phyloP scores from a whole-genome alignment of 1,284 basidiomycete genomes.

The Sutorius eximius region DNA sequence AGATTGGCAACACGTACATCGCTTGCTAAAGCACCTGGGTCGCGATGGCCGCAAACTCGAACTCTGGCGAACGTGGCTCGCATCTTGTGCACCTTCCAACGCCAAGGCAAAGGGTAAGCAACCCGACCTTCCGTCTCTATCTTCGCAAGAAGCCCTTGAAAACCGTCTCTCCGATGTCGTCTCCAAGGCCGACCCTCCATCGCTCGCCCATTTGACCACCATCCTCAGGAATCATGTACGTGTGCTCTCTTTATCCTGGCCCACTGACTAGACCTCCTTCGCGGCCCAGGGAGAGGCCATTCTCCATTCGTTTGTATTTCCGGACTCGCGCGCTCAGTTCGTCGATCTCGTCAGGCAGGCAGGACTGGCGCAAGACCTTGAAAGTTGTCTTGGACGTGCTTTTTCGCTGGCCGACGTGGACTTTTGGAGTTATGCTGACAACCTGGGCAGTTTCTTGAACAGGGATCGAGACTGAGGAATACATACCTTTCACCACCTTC shows the following conservation, averaged over 20 bases:
- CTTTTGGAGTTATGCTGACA: slow-evolving; percentile 53
- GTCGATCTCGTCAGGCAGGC: slow-evolving; percentile 49
- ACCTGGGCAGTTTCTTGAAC: slow-evolving; percentile 7
- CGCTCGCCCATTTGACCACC: slow-evolving; percentile 45
- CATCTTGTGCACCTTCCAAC: slow-evolving; percentile 22
- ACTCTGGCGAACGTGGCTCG: slow-evolving; percentile 68
- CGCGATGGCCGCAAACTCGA: slow-evolving; percentile 72
- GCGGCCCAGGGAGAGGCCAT: slow-evolving; percentile 51
- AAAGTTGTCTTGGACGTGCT: slow-evolving; percentile 32
- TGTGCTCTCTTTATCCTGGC: slow-evolving; percentile 15
- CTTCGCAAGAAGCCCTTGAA: slow-evolving; percentile 30
- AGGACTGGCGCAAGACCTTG: slow-evolving; percentile 45
- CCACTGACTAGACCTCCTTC: slow-evolving; percentile 6
- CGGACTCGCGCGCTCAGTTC: slow-evolving; percentile 67
- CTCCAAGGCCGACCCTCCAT: slow-evolving; percentile 29
- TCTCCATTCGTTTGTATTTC: slow-evolving; percentile 61
- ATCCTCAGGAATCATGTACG: slow-evolving; percentile 63
- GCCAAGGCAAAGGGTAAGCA: slow-evolving; percentile 38
- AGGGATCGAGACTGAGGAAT: neutral
- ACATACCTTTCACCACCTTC: neutral
- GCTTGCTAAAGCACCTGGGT: slow-evolving; percentile 51
- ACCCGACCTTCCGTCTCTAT: slow-evolving; percentile 40
- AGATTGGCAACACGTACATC: slow-evolving; percentile 62
- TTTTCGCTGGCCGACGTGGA: slow-evolving; percentile 41
- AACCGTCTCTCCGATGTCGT: slow-evolving; percentile 8